Base-by-base conservation (phyloP, 192 early-diverging fungal genomes). In the Geranomyces variabilis region DNA sequence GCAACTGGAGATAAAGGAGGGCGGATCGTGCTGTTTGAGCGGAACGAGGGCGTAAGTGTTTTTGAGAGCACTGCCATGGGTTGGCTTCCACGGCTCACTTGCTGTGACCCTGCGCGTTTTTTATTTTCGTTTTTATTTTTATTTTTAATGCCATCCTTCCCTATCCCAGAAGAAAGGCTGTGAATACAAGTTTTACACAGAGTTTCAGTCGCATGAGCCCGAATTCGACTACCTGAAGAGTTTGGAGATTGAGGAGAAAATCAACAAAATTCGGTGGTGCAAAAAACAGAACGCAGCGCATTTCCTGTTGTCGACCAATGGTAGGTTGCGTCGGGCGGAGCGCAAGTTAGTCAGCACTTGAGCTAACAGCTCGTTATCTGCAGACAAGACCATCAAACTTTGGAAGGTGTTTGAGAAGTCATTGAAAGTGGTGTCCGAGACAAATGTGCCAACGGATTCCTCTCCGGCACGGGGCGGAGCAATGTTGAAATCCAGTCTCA, bases 361-460 rank as follows among this genome's bases (percentile, higher is more conserved):
- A n/a, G n/a, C n/a, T n/a, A n/a, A n/a, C n/a, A 64, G 17, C 21
- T 5, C 7, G 22, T 28, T 64, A 17, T 24, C 43, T 10, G 47
- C 71, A 94, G 97, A 99, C 83, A 99, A 99, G 80, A 99, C 97
- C 36, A 94, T 99, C 80, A 99, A 99, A 83, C 88, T 99, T 43
- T 99, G 97, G 97, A 99, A 99, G 80, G 91, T 99, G 21, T 97
- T 94, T 86, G 95, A 99, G 79, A 97, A 98, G 80, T 92, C 92
- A 15, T 89, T 97, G 67, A 96, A 97, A 78, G 87, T 96, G 21
- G 93, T 99, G 29, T 82, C 94, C 0, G 97, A 99, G 79, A 96
- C 87, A 72, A 96, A 93, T 79, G 84, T 95, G 31, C 86, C 86
- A 30, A 90, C 92, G 55, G 90, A 91, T 14, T 66, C 33, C 17